Conservation (phyloP, 495 filamentous ascomycete genomes). For the Penicillium lividum region DNA sequence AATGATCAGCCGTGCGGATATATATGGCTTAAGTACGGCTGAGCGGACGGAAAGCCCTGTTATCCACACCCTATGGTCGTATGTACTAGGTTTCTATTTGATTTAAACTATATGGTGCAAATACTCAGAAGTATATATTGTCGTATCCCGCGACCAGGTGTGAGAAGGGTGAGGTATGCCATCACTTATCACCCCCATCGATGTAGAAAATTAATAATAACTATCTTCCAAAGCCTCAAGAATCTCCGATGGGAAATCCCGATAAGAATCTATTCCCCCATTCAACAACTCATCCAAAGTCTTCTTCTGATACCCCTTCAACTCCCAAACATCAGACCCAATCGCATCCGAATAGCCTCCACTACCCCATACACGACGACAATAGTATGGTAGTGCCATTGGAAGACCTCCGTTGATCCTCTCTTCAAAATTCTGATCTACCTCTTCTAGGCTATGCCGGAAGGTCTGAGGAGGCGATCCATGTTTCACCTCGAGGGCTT, state of each 20-base stretch:
- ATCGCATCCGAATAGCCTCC: conserved; percentile 16
- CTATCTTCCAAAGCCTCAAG: neutral
- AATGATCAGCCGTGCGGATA: neutral
- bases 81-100: too few relatives aligned
- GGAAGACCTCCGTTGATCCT: conserved; percentile 1
- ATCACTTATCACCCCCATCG: too few relatives aligned
- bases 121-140: too few relatives aligned
- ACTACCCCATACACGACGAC: conserved; percentile 22
- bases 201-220: neutral
- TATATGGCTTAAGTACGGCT: neutral
- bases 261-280: conserved; percentile 4
- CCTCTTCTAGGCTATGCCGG: conserved; percentile 12
- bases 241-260: neutral
- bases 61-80: too few relatives aligned
- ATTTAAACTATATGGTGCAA: too few relatives aligned
- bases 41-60: too few relatives aligned
- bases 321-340: conserved; percentile 10
- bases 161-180: too few relatives aligned
- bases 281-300: conserved; percentile 10
- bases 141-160: too few relatives aligned
- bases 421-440: conserved; percentile 11
- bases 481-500: conserved; percentile 12
- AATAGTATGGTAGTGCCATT: conserved; percentile 15
- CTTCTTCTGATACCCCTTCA: conserved; percentile 7
- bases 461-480: conserved; percentile 9